A percentile compares a stretch with the other conserved stretches of the same genome.
phyloP scores from a whole-genome alignment of 805 yeast species.

The Saccharomycopsis javanensis region DNA sequence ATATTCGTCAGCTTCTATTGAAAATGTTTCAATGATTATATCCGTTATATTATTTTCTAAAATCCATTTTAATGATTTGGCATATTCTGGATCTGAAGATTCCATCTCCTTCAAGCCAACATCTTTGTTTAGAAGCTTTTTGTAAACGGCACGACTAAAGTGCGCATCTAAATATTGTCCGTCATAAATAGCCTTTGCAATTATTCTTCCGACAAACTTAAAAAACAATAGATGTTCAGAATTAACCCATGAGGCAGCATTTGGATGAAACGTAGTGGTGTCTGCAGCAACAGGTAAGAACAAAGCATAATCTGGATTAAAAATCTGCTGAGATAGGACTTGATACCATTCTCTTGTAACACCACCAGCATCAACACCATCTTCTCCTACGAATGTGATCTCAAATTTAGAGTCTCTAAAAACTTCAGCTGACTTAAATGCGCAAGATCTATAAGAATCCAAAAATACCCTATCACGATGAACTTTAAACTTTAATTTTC shows the following conservation, averaged over 20 bases:
- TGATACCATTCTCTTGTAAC: slow-evolving; percentile 97
- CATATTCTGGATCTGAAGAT: slow-evolving; percentile 96
- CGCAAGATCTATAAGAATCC: slow-evolving; percentile 77
- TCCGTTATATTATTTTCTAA: slow-evolving; percentile 90
- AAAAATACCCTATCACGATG: slow-evolving; percentile 85
- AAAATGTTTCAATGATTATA: slow-evolving; percentile 86
- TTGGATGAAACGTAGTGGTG: slow-evolving; percentile 91
- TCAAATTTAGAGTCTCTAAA: slow-evolving; percentile 65
- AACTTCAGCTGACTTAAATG: slow-evolving; percentile 67
- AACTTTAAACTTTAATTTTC: slow-evolving; percentile 52
- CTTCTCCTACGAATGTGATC: slow-evolving; percentile 82
- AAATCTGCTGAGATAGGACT: slow-evolving; percentile 86
- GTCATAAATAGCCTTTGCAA: slow-evolving; percentile 91
- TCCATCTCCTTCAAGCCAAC: slow-evolving; percentile 92
- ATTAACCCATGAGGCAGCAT: slow-evolving; percentile 81
- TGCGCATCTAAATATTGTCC: slow-evolving; percentile 84
- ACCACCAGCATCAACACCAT: slow-evolving; percentile 98
- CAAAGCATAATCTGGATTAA: slow-evolving; percentile 89
- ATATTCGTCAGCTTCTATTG: slow-evolving; percentile 86
- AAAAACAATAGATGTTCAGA: slow-evolving; percentile 90
- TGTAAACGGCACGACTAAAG: slow-evolving; percentile 91
- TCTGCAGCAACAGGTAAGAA: slow-evolving; percentile 89
- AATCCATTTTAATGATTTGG: slow-evolving; percentile 91
- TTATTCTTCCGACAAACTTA: slow-evolving; percentile 86
- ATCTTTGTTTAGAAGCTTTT: slow-evolving; percentile 65